Evolutionary conservation across 495 filamentous ascomycete genomes (phyloP).

Genomic region (Neurospora terricola): DNA sequence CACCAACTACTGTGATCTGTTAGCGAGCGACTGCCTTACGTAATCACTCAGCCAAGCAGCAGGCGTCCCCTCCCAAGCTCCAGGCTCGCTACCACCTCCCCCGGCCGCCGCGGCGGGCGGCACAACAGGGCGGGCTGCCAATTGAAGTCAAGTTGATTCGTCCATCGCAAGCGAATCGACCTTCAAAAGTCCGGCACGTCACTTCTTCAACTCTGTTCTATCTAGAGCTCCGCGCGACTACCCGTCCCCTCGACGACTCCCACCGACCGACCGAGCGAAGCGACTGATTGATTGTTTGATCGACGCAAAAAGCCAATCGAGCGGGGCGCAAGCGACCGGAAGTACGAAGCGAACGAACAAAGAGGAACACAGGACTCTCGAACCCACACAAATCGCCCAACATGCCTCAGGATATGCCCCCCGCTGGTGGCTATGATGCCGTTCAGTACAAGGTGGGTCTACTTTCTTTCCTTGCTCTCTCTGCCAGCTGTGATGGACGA

Average conservation of each 20-base stretch:
- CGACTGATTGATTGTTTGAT: background rate
- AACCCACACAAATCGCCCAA: conserved; percentile 17
- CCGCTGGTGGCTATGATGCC: conserved; percentile 82
- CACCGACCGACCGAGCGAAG: background rate
- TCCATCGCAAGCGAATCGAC: background rate
- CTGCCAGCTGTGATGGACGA: background rate
- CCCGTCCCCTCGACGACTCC: background rate
- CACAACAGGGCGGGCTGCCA: background rate
- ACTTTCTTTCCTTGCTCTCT: background rate
- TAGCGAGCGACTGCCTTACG: background rate
- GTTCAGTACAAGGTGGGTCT: conserved; percentile 85
- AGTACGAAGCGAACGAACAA: background rate
- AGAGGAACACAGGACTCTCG: conserved; percentile 3
- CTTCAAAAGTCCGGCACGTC: background rate
- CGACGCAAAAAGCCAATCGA: background rate
- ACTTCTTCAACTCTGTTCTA: background rate
- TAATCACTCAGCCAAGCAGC: background rate
- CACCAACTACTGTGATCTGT: background rate
- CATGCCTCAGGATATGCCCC: conserved; percentile 88
- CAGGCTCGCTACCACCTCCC: background rate
- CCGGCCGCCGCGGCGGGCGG: background rate
- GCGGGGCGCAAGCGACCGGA: background rate
- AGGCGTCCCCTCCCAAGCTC: background rate
- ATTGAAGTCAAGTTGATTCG: background rate
- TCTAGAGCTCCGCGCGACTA: background rate